Base-by-base conservation (phyloP, 306 rosid species). In the Hippophae rhamnoides region DNA sequence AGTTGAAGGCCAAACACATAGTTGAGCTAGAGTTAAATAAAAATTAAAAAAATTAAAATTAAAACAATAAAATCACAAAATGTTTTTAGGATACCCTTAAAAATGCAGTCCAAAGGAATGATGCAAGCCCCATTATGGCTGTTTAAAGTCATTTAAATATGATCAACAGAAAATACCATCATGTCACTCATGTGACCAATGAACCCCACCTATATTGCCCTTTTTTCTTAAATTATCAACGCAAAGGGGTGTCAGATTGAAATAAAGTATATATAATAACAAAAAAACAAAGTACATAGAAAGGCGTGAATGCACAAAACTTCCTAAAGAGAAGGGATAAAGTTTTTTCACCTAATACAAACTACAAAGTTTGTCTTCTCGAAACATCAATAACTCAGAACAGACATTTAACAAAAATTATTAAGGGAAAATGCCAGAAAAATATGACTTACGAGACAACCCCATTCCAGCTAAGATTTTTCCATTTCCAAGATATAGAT, bases 401-500 rank as follows among this genome's bases (percentile, higher is more conserved):
- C 5, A 18, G 23, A 18, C 23, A 18, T 18, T 18, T 31, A 31
- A 31, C 4, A 4, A 31, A 31, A 2, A 31, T 18, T 18, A 18
- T 18, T 18, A 31, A 31, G 38, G 41, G 41, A 52, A 23, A 61
- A 47, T 23, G 68, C 6, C 9, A 18, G 63, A 41, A 49, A 65
- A 41, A 49, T 59, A 74, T 68, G 70, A 80, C 97, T 84, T 74
- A 93, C 99, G 99, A 64, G 99, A 93, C 63, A 93, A 67, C 66
- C 99, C 97, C 68, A 84, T 13, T 72, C 99, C 99, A 54, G 99
- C 82, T 79, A 93, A 70, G 54, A 81, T 58, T 72, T 86, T 93
- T 75, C 99, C 90, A 82, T 93, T 93, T 62, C 95, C 99, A 44
- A 93, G 99, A n/a, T 45, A 69, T 65, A 93, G 72, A 76, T 93